Percentiles rank a stretch among this genome's conserved stretches.
phyloP scores from a whole-genome alignment of 345 rosid genomes.

The Bretschneidera sinensis region DNA sequence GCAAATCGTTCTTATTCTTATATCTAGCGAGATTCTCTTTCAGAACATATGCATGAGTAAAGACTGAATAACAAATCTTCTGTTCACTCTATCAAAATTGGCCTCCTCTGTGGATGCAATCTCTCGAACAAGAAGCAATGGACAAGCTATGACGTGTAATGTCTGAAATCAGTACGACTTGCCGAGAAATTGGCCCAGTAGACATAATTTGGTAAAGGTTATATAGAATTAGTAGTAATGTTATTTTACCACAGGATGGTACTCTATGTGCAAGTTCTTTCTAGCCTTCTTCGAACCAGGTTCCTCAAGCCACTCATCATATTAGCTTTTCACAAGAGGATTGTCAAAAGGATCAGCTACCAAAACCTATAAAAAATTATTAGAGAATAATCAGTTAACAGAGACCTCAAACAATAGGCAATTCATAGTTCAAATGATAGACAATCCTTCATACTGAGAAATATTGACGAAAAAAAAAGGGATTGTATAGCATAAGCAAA shows the following conservation, averaged over 20 bases:
- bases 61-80: neutral
- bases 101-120: slow-evolving; percentile 10
- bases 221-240: slow-evolving; percentile 27
- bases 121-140: neutral
- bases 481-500: neutral
- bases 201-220: neutral
- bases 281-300: slow-evolving; percentile 82
- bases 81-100: slow-evolving; percentile 42
- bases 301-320: slow-evolving; percentile 79
- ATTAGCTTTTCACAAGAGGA: slow-evolving; percentile 56
- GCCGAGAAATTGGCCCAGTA: neutral
- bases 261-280: slow-evolving; percentile 67
- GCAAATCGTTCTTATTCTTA: neutral
- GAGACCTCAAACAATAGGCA: neutral
- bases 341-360: slow-evolving; percentile 67
- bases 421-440: neutral
- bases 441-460: too few relatives aligned
- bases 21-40: slow-evolving; percentile 13
- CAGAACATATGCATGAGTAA: slow-evolving; percentile 19
- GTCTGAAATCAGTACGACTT: neutral
- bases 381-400: neutral
- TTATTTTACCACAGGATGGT: slow-evolving; percentile 84
- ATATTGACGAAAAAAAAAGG: too few relatives aligned
- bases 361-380: slow-evolving; percentile 39
- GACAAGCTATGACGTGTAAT: neutral